These are phyloP conservation scores for Chlamydomonas applanata DNA, from an alignment of 139 green algal species.

Conservation along the genomic window DNA sequence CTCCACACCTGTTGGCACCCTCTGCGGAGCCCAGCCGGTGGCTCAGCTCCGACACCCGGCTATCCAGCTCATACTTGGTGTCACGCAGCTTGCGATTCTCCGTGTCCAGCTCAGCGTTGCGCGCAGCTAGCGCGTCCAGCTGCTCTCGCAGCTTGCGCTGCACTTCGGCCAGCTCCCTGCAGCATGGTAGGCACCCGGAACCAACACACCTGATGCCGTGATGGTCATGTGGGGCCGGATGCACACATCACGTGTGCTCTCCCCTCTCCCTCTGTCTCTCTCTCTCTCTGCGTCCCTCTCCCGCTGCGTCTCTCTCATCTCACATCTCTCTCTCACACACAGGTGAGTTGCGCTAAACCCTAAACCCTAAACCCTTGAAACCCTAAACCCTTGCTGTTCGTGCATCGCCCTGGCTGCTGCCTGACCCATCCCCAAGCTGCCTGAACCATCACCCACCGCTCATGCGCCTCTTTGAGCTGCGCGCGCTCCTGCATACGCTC, in stretches of 20 bases:
- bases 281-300: too few species aligned
- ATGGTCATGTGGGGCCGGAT: not conserved
- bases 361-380: too few species aligned
- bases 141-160: slow-evolving; percentile 29
- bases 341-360: too few species aligned
- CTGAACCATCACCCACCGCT: slow-evolving; percentile 59
- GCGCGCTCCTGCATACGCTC: slow-evolving; percentile 49
- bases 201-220: not conserved
- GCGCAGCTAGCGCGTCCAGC: slow-evolving; percentile 32
- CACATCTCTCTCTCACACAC: too few species aligned
- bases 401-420: too few species aligned
- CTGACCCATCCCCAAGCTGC: too few species aligned
- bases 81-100: slow-evolving; percentile 67
- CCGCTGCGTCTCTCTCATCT: too few species aligned
- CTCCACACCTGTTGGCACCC: slow-evolving; percentile 35
- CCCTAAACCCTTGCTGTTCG: too few species aligned
- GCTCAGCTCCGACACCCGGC: slow-evolving; percentile 72
- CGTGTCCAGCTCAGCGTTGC: slow-evolving; percentile 51
- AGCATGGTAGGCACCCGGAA: not conserved
- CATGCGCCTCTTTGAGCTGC: slow-evolving; percentile 43
- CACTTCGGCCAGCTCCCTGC: slow-evolving; percentile 42
- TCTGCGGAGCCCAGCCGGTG: slow-evolving; percentile 64
- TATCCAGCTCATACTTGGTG: slow-evolving; percentile 78
- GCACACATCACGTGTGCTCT: not conserved
- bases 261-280: too few species aligned